Percentiles rank a stretch among this genome's conserved stretches.
Conservation (phyloP, 163 green algal species). For the Chlorella variabilis region DNA sequence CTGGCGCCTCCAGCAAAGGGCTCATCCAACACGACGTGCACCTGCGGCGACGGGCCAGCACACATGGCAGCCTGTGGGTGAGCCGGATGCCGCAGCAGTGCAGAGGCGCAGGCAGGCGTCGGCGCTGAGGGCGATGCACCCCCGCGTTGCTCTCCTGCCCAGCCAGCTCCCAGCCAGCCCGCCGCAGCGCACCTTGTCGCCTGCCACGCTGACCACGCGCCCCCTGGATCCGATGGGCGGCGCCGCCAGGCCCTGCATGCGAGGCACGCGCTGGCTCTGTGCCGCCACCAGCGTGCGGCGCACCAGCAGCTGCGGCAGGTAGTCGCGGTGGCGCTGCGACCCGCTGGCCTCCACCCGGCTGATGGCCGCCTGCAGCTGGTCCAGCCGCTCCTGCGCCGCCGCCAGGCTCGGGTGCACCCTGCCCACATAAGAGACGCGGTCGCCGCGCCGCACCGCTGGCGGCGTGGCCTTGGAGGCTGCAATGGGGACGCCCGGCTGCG, state of each 20-base stretch:
- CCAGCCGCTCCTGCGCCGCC: slow-evolving; percentile 21
- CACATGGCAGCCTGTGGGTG: too few relatives aligned
- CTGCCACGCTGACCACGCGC: not conserved
- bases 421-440: slow-evolving; percentile 19
- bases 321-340: not conserved
- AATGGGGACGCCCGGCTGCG: not conserved
- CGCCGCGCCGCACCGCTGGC: not conserved
- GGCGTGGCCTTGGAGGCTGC: not conserved
- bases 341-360: slow-evolving; percentile 3
- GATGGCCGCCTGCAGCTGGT: slow-evolving; percentile 34
- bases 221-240: slow-evolving; percentile 29
- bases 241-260: not conserved
- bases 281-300: slow-evolving; percentile 13
- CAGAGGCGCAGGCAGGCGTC: too few relatives aligned
- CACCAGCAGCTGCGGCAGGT: slow-evolving; percentile 36
- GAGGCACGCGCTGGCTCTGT: slow-evolving; percentile 6
- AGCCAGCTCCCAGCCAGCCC: too few relatives aligned
- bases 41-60: not conserved
- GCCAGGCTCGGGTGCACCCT: not conserved
- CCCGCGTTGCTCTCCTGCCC: too few relatives aligned
- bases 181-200: not conserved
- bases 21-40: slow-evolving; percentile 40
- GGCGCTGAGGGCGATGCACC: too few relatives aligned
- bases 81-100: too few relatives aligned
- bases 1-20: slow-evolving; percentile 10